Conservation (phyloP, 2,329 filamentous ascomycete species). For the Trichophyton benhamiae region DNA sequence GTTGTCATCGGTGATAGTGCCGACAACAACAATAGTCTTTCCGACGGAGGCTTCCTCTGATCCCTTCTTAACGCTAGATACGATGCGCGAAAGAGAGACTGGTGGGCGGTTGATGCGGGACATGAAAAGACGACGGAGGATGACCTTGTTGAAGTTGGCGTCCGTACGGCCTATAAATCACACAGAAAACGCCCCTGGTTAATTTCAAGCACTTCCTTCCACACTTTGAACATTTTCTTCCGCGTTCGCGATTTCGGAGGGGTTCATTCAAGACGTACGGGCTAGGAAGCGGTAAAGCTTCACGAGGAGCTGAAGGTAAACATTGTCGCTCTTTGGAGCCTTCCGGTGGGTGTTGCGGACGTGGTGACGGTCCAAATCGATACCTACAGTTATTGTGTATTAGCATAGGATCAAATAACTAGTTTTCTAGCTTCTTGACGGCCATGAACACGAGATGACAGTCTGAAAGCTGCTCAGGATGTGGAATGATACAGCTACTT, state of each 20-base stretch:
- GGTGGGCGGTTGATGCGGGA: conserved; percentile 96
- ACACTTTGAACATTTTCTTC: background rate
- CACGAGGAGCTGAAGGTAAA: conserved; percentile 92
- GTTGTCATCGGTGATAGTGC: conserved; percentile 96
- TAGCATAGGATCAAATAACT: background rate
- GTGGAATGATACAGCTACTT: conserved; percentile 15
- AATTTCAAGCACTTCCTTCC: conserved; percentile 11
- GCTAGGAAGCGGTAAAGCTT: conserved; percentile 97
- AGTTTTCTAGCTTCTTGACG: background rate
- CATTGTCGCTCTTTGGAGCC: conserved; percentile 96
- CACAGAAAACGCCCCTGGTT: conserved; percentile 4
- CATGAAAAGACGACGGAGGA: conserved; percentile 96
- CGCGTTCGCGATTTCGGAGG: background rate
- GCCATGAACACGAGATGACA: background rate
- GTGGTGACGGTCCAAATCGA: conserved; percentile 51
- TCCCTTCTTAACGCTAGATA: conserved; percentile 41
- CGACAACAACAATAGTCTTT: conserved; percentile 87
- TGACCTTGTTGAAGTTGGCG: conserved; percentile 95
- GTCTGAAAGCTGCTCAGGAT: background rate
- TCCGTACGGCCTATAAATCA: conserved; percentile 69
- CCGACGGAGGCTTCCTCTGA: conserved; percentile 44
- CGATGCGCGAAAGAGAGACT: conserved; percentile 86
- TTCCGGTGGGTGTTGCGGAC: conserved; percentile 64
- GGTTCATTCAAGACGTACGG: conserved; percentile 50
- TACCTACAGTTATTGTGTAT: conserved; percentile 28